Evolutionary conservation across 129 eudicot genomes (phyloP).

Genomic region (Cynara cardunculus): DNA sequence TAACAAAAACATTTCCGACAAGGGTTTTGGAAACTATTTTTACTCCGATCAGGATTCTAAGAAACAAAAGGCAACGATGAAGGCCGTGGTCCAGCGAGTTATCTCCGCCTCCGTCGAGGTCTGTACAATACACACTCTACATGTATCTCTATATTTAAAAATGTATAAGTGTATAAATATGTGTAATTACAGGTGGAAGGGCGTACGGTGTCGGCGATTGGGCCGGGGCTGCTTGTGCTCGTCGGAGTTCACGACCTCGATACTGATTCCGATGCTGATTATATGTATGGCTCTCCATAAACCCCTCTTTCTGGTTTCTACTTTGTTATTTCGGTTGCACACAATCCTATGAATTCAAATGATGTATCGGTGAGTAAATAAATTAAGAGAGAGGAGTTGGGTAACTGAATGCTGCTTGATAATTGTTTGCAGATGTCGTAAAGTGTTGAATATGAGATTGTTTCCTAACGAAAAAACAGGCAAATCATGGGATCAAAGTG

Average conservation of each 20-base stretch:
- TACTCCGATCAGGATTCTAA: slow-evolving; percentile 14
- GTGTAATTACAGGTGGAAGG: slow-evolving; percentile 75
- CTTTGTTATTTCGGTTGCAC: neutral
- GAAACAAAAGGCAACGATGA: slow-evolving; percentile 35
- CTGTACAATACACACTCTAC: neutral
- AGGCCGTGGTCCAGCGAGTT: slow-evolving; percentile 89
- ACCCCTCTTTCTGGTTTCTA: neutral
- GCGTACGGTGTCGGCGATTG: slow-evolving; percentile 68
- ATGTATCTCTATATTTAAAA: neutral
- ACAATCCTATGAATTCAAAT: neutral
- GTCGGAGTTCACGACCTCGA: slow-evolving; percentile 84
- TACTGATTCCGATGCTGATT: slow-evolving; percentile 70
- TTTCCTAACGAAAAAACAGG: slow-evolving; percentile 68
- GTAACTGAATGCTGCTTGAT: neutral
- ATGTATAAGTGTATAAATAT: neutral
- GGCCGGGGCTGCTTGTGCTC: slow-evolving; percentile 88
- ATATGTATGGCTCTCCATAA: slow-evolving; percentile 45
- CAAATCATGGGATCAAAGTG: slow-evolving; percentile 85
- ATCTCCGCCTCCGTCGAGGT: slow-evolving; percentile 92
- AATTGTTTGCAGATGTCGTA: slow-evolving; percentile 66
- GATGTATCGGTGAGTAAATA: neutral
- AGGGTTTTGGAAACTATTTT: neutral
- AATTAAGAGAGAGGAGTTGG: neutral
- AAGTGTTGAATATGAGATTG: slow-evolving; percentile 95
- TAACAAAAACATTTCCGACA: no score